phyloP scores from a whole-genome alignment of 129 eudicot species.

The Cynara cardunculus region DNA sequence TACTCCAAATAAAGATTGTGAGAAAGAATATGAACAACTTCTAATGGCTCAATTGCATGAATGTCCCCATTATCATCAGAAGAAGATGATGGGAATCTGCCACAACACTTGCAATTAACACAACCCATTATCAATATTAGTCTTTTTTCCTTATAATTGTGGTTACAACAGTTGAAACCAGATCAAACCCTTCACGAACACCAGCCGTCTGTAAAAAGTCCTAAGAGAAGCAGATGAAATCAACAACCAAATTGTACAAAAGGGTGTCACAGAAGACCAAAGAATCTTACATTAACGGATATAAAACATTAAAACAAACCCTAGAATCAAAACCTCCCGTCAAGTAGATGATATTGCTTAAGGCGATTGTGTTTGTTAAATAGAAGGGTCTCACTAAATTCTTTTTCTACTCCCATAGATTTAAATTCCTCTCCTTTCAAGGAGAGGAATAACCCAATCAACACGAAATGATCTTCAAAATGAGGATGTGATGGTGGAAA shows the following conservation, averaged over 20 bases:
- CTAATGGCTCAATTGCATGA: constrained; percentile 38
- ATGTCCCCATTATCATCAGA: constrained; percentile 27
- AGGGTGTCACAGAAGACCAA: not conserved
- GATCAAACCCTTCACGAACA: constrained; percentile 22
- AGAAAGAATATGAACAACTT: constrained; percentile 59
- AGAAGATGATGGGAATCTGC: constrained; percentile 33
- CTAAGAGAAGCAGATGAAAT: constrained; percentile 27
- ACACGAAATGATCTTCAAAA: not conserved
- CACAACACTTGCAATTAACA: constrained; percentile 71
- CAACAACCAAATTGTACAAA: not conserved
- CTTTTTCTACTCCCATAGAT: not conserved
- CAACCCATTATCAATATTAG: constrained; percentile 61
- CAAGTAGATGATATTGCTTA: not conserved
- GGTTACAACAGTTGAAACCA: not conserved
- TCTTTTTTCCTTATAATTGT: not conserved
- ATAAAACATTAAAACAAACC: not conserved
- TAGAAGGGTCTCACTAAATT: not conserved
- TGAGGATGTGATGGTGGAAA: not conserved
- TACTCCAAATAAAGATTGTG: constrained; percentile 71
- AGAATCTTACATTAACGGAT: not conserved
- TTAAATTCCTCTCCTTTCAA: not conserved
- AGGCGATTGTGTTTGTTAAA: not conserved
- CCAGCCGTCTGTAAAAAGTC: constrained; percentile 41
- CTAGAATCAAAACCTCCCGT: not conserved
- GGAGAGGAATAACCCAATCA: not conserved